Conservation (phyloP, 805 yeast species). For the Starmera amethionina region DNA sequence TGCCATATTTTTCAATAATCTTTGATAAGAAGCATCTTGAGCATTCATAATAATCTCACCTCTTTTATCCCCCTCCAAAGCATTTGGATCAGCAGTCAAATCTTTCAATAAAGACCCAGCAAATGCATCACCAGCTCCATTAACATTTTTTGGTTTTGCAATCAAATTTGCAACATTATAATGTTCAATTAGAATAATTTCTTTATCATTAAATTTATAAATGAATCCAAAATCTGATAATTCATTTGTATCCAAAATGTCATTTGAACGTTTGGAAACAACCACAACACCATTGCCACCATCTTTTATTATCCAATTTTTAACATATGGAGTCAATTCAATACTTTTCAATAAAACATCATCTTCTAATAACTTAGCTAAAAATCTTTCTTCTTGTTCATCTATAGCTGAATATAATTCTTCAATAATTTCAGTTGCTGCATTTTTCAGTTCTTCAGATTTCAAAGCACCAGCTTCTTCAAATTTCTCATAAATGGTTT, state of each 20-base stretch:
- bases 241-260: no score
- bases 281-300: conserved; percentile 49
- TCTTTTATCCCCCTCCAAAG: conserved; percentile 2
- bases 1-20: no score
- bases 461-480: conserved; percentile 29
- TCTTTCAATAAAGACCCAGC: conserved; percentile 45
- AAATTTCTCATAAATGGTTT: conserved; percentile 39
- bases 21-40: conserved; percentile 9
- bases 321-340: conserved; percentile 55
- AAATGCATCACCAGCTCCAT: conserved; percentile 86
- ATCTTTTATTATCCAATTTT: conserved; percentile 49
- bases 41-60: conserved; percentile 6
- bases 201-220: conserved; percentile 4
- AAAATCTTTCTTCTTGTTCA: not conserved
- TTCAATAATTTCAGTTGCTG: conserved; percentile 1
- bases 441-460: conserved; percentile 13
- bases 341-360: not conserved
- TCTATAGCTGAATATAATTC: conserved; percentile 1
- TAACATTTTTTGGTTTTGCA: conserved; percentile 46
- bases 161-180: conserved; percentile 33
- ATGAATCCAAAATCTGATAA: no score
- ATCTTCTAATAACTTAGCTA: not conserved
- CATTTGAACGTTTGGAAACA: not conserved
- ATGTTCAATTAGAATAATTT: conserved; percentile 58
- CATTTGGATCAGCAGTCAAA: conserved; percentile 2